These are phyloP conservation scores for Cercophora samala DNA, from an alignment of 495 filamentous ascomycete species.

Conservation along the genomic window DNA sequence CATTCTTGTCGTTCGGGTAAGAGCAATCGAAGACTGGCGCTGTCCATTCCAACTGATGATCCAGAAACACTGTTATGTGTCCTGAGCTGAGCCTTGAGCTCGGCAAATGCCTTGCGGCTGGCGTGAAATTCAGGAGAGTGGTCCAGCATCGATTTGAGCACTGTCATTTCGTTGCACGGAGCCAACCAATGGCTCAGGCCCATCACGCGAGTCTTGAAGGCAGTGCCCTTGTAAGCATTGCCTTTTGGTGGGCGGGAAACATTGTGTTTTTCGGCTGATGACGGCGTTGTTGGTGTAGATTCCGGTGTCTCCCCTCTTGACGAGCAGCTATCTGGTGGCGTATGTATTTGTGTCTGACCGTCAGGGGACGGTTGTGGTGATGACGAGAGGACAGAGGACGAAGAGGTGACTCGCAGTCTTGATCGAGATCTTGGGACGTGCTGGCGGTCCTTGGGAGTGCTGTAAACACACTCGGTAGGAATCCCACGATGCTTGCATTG, in stretches of 20 bases:
- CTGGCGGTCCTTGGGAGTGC: constrained; percentile 5
- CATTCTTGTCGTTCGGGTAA: constrained; percentile 21
- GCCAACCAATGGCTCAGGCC: constrained; percentile 28
- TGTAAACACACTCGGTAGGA: constrained; percentile 19
- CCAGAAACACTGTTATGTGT: constrained; percentile 3
- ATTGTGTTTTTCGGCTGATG: neutral
- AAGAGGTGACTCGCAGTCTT: neutral
- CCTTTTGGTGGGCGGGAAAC: neutral
- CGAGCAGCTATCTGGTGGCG: constrained; percentile 19
- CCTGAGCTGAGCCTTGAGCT: constrained; percentile 21
- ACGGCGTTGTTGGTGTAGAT: neutral
- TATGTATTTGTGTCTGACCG: constrained; percentile 2
- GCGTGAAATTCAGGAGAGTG: constrained; percentile 20
- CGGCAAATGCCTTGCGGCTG: constrained; percentile 18
- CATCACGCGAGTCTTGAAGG: constrained; percentile 23
- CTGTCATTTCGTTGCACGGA: constrained; percentile 22
- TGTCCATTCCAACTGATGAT: neutral
- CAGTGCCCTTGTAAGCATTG: constrained; percentile 14
- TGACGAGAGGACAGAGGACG: neutral
- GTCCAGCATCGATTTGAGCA: constrained; percentile 23
- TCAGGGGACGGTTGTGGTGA: neutral
- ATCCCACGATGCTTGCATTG: constrained; percentile 23
- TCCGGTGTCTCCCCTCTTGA: constrained; percentile 17
- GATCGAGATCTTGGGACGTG: constrained; percentile 6
- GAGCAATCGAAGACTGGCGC: constrained; percentile 12